These are phyloP conservation scores for Glebionis coronaria DNA, from an alignment of 129 eudicot species.

Conservation along the genomic window DNA sequence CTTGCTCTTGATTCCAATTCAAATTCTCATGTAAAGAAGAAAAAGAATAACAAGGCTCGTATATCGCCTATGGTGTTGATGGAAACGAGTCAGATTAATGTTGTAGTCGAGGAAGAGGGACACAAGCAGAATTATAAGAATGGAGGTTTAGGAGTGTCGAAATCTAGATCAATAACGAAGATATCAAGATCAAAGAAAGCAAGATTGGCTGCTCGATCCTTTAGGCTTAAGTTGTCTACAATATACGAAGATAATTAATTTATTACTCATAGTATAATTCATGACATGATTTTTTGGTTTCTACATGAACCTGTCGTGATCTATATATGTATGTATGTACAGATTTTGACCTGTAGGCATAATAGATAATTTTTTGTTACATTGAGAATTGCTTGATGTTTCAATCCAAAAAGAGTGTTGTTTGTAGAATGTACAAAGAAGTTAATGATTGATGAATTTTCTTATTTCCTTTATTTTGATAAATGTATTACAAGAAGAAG, in stretches of 20 bases:
- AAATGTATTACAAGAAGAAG: too few species aligned
- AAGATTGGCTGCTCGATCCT: slow-evolving; percentile 21
- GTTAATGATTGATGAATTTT: too few species aligned
- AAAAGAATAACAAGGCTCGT: too few species aligned
- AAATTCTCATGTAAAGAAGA: too few species aligned
- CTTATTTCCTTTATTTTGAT: too few species aligned
- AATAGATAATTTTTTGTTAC: neutral
- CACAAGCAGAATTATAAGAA: neutral
- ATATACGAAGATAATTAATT: slow-evolving; percentile 25
- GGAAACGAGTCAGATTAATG: slow-evolving; percentile 24
- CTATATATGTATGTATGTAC: neutral
- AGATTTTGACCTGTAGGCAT: neutral
- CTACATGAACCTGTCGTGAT: slow-evolving; percentile 1
- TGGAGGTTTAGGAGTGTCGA: slow-evolving; percentile 21
- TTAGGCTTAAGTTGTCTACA: slow-evolving; percentile 27
- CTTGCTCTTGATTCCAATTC: slow-evolving; percentile 39
- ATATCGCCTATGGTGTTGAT: slow-evolving; percentile 30
- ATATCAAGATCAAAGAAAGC: slow-evolving; percentile 2
- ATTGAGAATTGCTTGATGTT: slow-evolving; percentile 6
- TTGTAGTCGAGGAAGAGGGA: slow-evolving; percentile 10
- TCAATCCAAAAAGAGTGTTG: neutral
- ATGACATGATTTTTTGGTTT: slow-evolving; percentile 13
- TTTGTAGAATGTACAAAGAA: too few species aligned
- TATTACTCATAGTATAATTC: neutral
- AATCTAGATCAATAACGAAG: slow-evolving; percentile 26